These are phyloP conservation scores for Cadophora malorum DNA, from an alignment of 2,329 filamentous ascomycete genomes.

Conservation along the genomic window DNA sequence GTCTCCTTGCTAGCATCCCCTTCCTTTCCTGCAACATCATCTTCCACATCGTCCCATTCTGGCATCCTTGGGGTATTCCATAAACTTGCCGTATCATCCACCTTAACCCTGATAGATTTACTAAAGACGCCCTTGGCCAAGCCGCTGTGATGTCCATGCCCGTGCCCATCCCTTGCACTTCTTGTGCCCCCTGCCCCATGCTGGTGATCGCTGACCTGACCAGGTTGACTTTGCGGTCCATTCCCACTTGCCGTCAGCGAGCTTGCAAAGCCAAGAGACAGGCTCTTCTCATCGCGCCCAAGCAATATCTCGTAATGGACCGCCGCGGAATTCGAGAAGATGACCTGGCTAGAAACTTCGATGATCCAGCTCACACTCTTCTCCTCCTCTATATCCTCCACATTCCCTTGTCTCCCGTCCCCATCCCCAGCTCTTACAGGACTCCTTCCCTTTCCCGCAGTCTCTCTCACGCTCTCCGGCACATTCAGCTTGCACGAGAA, in stretches of 20 bases:
- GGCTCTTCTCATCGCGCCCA: conserved; percentile 82
- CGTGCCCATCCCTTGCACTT: conserved; percentile 52
- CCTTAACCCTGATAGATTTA: conserved; percentile 75
- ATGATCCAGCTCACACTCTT: conserved; percentile 83
- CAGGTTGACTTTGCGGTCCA: conserved; percentile 55
- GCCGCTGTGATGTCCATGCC: conserved; percentile 53
- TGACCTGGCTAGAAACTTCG: conserved; percentile 89
- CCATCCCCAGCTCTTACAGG: conserved; percentile 39
- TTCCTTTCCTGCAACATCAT: conserved; percentile 28
- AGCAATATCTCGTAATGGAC: conserved; percentile 89
- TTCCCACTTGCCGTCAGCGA: conserved; percentile 50
- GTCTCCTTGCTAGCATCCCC: conserved; percentile 40
- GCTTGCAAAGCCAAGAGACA: conserved; percentile 64
- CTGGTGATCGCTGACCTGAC: conserved; percentile 79
- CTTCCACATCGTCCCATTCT: conserved; percentile 55
- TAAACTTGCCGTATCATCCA: conserved; percentile 86
- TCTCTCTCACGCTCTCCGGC: conserved; percentile 77
- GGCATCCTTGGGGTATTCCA: conserved; percentile 94
- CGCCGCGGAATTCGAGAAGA: conserved; percentile 88
- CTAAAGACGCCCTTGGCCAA: conserved; percentile 83
- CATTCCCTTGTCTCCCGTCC: conserved; percentile 48
- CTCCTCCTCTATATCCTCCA: conserved; percentile 49
- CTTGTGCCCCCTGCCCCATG: conserved; percentile 60
- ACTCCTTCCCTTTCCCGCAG: conserved; percentile 53
- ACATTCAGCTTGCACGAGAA: conserved; percentile 84